phyloP scores from a whole-genome alignment of 2,329 filamentous ascomycete species.

The Cytospora schulzeri region DNA sequence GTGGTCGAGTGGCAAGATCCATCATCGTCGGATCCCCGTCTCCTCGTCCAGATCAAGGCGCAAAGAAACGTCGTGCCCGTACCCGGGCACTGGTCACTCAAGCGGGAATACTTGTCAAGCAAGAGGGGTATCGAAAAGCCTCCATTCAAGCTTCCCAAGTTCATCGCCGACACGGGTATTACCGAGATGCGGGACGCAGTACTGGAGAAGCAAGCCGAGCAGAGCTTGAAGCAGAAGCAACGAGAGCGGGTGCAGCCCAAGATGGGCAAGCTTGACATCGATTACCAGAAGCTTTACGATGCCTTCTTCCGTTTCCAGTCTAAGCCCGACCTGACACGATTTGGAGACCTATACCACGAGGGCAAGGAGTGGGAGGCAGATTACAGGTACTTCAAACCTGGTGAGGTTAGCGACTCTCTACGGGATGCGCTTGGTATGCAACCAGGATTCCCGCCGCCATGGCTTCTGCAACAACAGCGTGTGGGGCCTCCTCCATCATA shows the following conservation, averaged over 20 bases:
- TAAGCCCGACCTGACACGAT: slow-evolving; percentile 90
- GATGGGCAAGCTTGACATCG: slow-evolving; percentile 96
- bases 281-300: slow-evolving; percentile 97
- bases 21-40: slow-evolving; percentile 82
- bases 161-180: slow-evolving; percentile 97
- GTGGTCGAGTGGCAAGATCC: slow-evolving; percentile 98
- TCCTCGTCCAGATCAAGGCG: slow-evolving; percentile 92
- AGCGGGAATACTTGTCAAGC: slow-evolving; percentile 94
- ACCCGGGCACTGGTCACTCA: slow-evolving; percentile 90
- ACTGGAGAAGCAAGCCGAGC: slow-evolving; percentile 91
- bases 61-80: slow-evolving; percentile 95
- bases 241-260: slow-evolving; percentile 92
- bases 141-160: slow-evolving; percentile 88
- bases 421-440: slow-evolving; percentile 94
- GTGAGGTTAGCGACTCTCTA: slow-evolving; percentile 84
- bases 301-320: slow-evolving; percentile 98
- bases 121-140: slow-evolving; percentile 97
- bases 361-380: slow-evolving; percentile 98
- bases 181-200: slow-evolving; percentile 97
- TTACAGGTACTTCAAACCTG: slow-evolving; percentile 83
- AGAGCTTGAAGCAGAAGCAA: slow-evolving; percentile 91
- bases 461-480: slow-evolving; percentile 96
- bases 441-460: slow-evolving; percentile 88
- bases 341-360: slow-evolving; percentile 99
- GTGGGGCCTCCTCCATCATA: slow-evolving; percentile 93